These are phyloP conservation scores for Teunomyces atbi DNA, from an alignment of 805 yeast genomes.

Conservation along the genomic window DNA sequence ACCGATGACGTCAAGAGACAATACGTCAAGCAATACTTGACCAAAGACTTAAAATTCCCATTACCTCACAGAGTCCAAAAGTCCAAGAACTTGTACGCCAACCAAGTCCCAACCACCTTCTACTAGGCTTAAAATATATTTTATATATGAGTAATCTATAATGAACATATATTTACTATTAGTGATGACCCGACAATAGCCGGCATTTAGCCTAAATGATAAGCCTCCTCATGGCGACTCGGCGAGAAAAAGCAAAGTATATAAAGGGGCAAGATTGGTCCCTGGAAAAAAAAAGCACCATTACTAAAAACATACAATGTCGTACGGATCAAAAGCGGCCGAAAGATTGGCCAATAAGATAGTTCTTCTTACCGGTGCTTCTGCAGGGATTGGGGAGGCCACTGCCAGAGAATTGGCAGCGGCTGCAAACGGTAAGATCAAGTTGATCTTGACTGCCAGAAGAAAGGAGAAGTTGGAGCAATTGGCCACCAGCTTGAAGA, in stretches of 20 bases:
- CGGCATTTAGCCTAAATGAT: neutral
- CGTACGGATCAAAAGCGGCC: conserved; percentile 72
- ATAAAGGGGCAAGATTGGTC: no score
- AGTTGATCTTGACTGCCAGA: conserved; percentile 76
- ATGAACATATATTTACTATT: conserved; percentile 5
- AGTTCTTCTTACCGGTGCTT: conserved; percentile 91
- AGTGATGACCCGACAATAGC: neutral
- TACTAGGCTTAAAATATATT: conserved; percentile 51
- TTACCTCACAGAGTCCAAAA: conserved; percentile 98
- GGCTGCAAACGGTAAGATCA: conserved; percentile 68
- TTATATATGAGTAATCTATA: conserved; percentile 10
- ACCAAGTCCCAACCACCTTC: conserved; percentile 96
- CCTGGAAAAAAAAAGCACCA: no score
- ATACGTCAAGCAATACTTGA: conserved; percentile 95
- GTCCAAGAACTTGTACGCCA: conserved; percentile 81
- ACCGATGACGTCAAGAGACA: conserved; percentile 98
- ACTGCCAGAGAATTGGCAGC: conserved; percentile 85
- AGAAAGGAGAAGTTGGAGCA: conserved; percentile 60
- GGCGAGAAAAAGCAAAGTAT: neutral
- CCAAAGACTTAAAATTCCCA: conserved; percentile 98
- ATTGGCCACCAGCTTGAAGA: conserved; percentile 46
- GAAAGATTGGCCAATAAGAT: conserved; percentile 78
- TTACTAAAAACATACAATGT: conserved; percentile 36
- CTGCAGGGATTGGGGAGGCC: conserved; percentile 92
- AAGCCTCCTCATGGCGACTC: no score